These are phyloP conservation scores for Aspergillus melleus DNA, from an alignment of 2,329 filamentous ascomycete species.

Conservation along the genomic window DNA sequence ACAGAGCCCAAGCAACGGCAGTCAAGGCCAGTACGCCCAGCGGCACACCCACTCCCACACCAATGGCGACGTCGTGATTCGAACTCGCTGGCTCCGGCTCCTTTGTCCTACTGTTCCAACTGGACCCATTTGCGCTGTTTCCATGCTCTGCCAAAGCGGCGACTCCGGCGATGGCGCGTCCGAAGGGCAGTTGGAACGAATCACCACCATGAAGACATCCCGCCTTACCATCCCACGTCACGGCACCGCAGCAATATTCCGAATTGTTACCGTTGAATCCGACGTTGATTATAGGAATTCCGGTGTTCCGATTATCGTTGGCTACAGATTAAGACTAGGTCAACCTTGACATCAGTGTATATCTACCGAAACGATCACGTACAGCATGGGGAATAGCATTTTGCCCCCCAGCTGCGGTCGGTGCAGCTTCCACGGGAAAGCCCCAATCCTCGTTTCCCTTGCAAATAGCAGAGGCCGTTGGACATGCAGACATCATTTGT, in stretches of 20 bases:
- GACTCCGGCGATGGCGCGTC: slow-evolving; percentile 13
- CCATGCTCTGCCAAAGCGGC: slow-evolving; percentile 9
- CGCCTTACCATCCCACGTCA: slow-evolving; percentile 4
- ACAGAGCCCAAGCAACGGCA: background rate
- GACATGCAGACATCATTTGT: slow-evolving; percentile 20
- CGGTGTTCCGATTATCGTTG: slow-evolving; percentile 1
- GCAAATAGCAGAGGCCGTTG: slow-evolving; percentile 21
- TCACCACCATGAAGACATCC: slow-evolving; percentile 1
- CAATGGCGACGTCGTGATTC: slow-evolving; percentile 6
- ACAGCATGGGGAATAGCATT: background rate
- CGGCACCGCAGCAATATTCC: slow-evolving; percentile 19
- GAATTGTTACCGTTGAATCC: slow-evolving; percentile 12
- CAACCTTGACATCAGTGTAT: background rate
- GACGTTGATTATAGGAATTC: slow-evolving; percentile 3
- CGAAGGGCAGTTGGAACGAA: slow-evolving; percentile 9
- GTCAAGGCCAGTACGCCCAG: slow-evolving; percentile 9
- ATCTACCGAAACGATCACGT: too few species aligned
- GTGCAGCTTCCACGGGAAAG: slow-evolving; percentile 19
- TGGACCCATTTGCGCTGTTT: background rate
- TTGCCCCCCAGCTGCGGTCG: slow-evolving; percentile 14
- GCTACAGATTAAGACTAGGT: background rate
- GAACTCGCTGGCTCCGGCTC: background rate
- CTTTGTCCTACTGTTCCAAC: background rate
- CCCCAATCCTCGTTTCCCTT: slow-evolving; percentile 9
- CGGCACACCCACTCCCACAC: slow-evolving; percentile 10